phyloP scores from a whole-genome alignment of 2,329 filamentous ascomycete genomes.

The Dactylellina haptotyla region DNA sequence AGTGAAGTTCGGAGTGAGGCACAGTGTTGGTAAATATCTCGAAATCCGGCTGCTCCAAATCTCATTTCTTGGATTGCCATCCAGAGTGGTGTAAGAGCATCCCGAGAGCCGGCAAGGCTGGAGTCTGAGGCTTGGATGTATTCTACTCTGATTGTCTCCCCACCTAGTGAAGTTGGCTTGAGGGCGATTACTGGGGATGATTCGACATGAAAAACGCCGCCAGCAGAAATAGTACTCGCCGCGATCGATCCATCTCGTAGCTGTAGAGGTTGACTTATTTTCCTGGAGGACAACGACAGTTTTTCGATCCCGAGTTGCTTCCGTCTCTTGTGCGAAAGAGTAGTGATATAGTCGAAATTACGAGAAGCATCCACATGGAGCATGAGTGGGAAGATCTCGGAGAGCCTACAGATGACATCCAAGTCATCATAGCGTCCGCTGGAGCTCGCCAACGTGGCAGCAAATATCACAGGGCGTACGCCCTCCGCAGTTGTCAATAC shows the following conservation, averaged over 20 bases:
- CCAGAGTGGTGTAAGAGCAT: conserved; percentile 21
- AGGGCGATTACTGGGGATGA: conserved; percentile 10
- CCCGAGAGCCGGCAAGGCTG: conserved; percentile 28
- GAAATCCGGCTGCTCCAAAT: conserved; percentile 23
- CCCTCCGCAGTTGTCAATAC: not conserved
- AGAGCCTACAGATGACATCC: conserved; percentile 15
- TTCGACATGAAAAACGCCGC: conserved; percentile 19
- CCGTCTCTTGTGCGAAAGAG: conserved; percentile 3
- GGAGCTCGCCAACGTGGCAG: conserved; percentile 8
- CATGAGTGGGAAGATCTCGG: conserved; percentile 7
- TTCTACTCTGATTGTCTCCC: not conserved
- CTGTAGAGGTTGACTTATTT: not conserved
- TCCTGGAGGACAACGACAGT: not conserved
- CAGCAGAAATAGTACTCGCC: conserved; percentile 18
- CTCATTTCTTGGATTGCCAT: conserved; percentile 34
- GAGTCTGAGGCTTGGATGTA: conserved; percentile 22
- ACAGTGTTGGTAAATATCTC: conserved; percentile 6
- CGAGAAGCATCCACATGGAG: conserved; percentile 35
- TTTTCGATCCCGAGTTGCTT: conserved; percentile 1
- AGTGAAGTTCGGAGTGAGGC: not conserved
- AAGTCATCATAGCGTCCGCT: conserved; percentile 20
- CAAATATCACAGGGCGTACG: conserved; percentile 28
- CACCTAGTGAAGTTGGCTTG: conserved; percentile 16
- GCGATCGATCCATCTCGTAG: not conserved
- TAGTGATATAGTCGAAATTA: conserved; percentile 44